Percentiles rank a stretch among this genome's conserved stretches.
Conservation (phyloP, 176 grass and related monocot species). For the Miscanthus lutarioriparius region DNA sequence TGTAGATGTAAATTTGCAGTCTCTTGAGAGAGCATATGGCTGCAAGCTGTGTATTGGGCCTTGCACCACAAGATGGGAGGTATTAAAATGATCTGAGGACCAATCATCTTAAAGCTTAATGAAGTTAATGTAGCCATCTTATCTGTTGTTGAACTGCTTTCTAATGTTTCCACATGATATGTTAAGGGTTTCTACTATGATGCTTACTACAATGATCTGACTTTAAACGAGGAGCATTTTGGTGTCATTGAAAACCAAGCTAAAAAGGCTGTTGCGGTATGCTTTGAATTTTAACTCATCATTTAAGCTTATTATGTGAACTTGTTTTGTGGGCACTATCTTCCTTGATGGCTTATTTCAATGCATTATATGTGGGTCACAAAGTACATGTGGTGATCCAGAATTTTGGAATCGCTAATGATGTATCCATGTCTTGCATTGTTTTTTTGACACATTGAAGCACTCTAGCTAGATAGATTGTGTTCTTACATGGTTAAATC, state of each 20-base stretch:
- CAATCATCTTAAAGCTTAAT: not conserved
- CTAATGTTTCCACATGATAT: conserved; percentile 30
- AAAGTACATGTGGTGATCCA: not conserved
- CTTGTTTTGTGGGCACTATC: conserved; percentile 18
- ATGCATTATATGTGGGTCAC: not conserved
- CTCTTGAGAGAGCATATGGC: conserved; percentile 86
- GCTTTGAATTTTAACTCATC: conserved; percentile 26
- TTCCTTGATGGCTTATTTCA: not conserved
- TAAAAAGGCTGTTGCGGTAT: conserved; percentile 86
- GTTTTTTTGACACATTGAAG: not conserved
- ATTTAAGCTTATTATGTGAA: not conserved
- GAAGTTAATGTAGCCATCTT: not conserved
- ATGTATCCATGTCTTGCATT: not conserved
- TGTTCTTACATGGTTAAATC: not conserved
- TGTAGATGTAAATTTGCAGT: conserved; percentile 42
- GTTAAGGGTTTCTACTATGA: conserved; percentile 97
- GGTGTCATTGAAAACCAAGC: conserved; percentile 73
- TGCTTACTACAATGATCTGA: conserved; percentile 81
- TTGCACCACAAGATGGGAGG: conserved; percentile 98
- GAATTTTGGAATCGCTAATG: not conserved
- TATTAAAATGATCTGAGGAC: conserved; percentile 34
- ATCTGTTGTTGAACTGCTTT: conserved; percentile 9
- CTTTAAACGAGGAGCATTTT: conserved; percentile 89
- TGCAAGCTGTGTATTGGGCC: conserved; percentile 99
- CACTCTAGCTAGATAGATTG: not conserved